phyloP scores from a whole-genome alignment of 2,329 filamentous ascomycete genomes.

The Monilinia fructicola region DNA sequence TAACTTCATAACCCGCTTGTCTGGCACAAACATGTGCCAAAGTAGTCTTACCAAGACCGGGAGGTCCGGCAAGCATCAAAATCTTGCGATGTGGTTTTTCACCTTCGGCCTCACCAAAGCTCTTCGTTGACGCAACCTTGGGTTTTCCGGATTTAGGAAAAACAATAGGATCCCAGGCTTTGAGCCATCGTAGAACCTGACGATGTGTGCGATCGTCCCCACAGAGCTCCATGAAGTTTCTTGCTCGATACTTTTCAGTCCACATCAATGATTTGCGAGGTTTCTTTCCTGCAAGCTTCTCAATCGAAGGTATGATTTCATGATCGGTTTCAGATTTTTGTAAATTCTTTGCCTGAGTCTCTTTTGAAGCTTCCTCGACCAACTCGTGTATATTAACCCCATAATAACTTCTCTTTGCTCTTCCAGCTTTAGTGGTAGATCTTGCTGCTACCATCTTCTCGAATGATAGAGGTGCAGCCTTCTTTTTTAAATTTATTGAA shows the following conservation, averaged over 20 bases:
- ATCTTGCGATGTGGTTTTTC: slow-evolving; percentile 85
- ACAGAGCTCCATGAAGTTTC: slow-evolving; percentile 87
- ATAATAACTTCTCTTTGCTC: slow-evolving; percentile 77
- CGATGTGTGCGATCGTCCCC: slow-evolving; percentile 94
- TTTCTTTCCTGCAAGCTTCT: slow-evolving; percentile 39
- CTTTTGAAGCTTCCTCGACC: slow-evolving; percentile 67
- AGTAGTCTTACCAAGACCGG: slow-evolving; percentile 93
- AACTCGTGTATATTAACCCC: slow-evolving; percentile 88
- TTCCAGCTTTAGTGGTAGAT: slow-evolving; percentile 64
- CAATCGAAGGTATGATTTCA: slow-evolving; percentile 44
- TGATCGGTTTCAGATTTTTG: slow-evolving; percentile 47
- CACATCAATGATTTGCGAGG: slow-evolving; percentile 63
- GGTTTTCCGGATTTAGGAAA: slow-evolving; percentile 69
- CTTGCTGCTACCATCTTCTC: slow-evolving; percentile 67
- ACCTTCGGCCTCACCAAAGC: slow-evolving; percentile 53
- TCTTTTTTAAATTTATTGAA: slow-evolving; percentile 55
- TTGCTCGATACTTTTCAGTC: slow-evolving; percentile 96
- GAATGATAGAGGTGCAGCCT: slow-evolving; percentile 53
- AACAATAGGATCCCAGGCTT: slow-evolving; percentile 88
- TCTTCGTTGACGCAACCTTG: slow-evolving; percentile 49
- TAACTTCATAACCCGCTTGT: slow-evolving; percentile 92
- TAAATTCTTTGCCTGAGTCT: slow-evolving; percentile 36
- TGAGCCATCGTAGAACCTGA: slow-evolving; percentile 87
- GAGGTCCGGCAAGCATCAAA: slow-evolving; percentile 84
- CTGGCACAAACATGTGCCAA: slow-evolving; percentile 92